Evolutionary conservation across 768 basidiomycete species (phyloP), one percentile per base, ranked within the genome.

Genomic region (Fomitopsis pulvina): DNA sequence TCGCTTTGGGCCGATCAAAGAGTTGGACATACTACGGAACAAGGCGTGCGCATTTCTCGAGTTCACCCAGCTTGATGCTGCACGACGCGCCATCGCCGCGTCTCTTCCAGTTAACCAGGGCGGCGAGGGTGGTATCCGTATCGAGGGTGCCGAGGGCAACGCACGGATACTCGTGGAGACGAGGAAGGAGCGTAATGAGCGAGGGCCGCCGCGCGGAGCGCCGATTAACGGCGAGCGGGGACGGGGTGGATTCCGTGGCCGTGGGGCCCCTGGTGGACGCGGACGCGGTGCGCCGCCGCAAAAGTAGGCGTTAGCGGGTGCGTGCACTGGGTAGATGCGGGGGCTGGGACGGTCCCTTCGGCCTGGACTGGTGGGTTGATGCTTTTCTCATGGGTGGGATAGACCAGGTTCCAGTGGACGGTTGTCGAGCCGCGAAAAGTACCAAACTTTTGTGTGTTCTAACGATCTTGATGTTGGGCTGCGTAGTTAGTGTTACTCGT

Each of bases 41-140:
- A 95, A 90, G 66, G 91, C 89, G 0, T 97, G 94, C 62, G 94
- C 93, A 0, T 97, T 98, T 79, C 74, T 96, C 60, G 95, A 97
- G 67, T 98, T 94, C 72, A 65, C 62, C 21, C 69, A 70, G 1
- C 66, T 94, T 51, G 92, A 94, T 1, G 70, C 80, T 30, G 95
- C 95, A n/a, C 77, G 81, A 59, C 79, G 83, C 39, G 95, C 95
- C 2, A 95, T 99, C 62, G 69, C 78, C 24, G 76, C 86, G 2
- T 85, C 81, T 29, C 66, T 96, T 43, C 77, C 82, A 1, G 64
- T 69, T 26, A 52, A 60, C 34, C 81, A 83, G 56, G 93, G 93
- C 51, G 94, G 93, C 30, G 91, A 94, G 55, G 93, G 92, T 48
- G 94, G 93, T 12, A 76, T 98, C 54, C 83, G 79, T 63, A 66